Base-by-base conservation (phyloP, 805 yeast genomes). In the Starmerella apis region DNA sequence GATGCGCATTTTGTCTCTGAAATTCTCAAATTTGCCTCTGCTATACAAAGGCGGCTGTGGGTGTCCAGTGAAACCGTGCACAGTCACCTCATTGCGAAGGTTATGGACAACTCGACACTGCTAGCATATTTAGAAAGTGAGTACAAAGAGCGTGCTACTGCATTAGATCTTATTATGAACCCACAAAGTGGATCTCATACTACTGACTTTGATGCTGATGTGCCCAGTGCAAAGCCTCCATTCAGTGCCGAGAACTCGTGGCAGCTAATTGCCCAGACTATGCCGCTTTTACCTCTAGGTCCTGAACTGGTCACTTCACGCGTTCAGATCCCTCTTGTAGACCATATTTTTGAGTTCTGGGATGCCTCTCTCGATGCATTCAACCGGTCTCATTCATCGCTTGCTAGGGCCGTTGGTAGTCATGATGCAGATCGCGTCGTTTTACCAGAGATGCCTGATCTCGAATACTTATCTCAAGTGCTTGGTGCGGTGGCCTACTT, bases 261-360 rank as follows among this genome's bases (percentile, higher is more conserved):
- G 38, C 79, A 78, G 56, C 62, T 83, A 37, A 64, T 83, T 20
- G 27, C 32, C 23, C 38, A 48, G 11, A 37, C 51, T n/a, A 50
- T 41, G 16, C 18, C 37, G 78, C 78, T 54, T 74, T 75, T 42
- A 69, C 80, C 47, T 78, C 80, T 64, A 36, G 58, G 19, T 49
- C 60, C 28, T 3, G 18, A 10, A 32, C 37, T 16, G 13, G 56
- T 78, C 54, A 67, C 81, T 7, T 67, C 77, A 18, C 75, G 73
- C 20, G 74, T 82, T 39, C 88, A 82, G 61, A 61, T 81, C 39
- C 68, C 70, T 22, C 59, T 83, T 24, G 59, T 82, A 24, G 81
- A 80, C 46, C 65, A 65, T 36, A 81, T 79, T 59, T 70, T 68
- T 52, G 68, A 66, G 6, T 66, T 67, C 13, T 61, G 79, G 33